Evolutionary conservation across 129 eudicot species (phyloP).

Genomic region (Arctium lappa): DNA sequence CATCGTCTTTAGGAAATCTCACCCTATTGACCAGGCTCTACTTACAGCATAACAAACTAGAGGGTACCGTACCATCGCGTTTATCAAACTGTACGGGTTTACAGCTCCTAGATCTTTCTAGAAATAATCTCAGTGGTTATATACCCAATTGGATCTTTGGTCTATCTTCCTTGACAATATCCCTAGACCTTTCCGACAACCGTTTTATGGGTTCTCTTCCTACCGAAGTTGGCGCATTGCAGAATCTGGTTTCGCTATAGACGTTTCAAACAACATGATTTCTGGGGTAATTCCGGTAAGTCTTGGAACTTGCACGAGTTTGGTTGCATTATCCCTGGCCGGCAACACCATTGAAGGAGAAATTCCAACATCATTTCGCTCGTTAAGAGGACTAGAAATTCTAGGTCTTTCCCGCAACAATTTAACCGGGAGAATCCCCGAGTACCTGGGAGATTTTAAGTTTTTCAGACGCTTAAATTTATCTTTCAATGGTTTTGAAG

Average conservation of each 20-base stretch:
- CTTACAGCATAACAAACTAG: neutral
- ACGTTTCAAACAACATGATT: neutral
- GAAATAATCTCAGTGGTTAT: neutral
- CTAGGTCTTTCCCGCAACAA: neutral
- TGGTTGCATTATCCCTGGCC: neutral
- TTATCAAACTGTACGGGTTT: neutral
- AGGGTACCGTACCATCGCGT: conserved; percentile 5
- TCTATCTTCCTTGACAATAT: neutral
- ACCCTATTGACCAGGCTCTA: neutral
- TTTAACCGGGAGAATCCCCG: neutral
- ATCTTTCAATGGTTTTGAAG: neutral
- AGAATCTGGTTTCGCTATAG: neutral
- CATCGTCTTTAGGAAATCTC: conserved; percentile 14
- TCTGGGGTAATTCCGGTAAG: neutral
- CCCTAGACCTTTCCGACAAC: neutral
- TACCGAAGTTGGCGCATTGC: neutral
- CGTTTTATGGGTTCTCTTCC: neutral
- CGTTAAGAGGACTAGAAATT: neutral
- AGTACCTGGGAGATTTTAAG: neutral
- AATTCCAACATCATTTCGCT: neutral
- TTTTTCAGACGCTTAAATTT: neutral
- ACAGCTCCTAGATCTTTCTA: neutral
- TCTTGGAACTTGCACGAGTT: neutral
- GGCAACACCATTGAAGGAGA: neutral
- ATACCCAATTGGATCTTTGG: conserved; percentile 1